Evolutionary conservation across 371 early-diverging fungal species (phyloP).

Genomic region (Rhizopus sp.): DNA sequence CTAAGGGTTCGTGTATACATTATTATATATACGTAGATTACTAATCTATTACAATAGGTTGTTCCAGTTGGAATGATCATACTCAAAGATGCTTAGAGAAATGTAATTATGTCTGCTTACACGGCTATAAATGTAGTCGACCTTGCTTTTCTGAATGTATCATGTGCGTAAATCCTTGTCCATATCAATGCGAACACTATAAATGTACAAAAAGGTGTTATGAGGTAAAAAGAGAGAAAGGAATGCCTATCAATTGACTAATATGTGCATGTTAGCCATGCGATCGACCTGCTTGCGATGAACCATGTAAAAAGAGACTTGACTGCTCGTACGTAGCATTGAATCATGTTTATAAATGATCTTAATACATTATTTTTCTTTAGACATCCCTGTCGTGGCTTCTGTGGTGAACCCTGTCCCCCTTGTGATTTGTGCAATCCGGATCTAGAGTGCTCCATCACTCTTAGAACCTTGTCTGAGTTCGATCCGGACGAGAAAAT

Average conservation of each 20-base stretch:
- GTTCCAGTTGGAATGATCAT: constrained; percentile 45
- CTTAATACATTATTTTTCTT: neutral
- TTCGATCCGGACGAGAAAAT: constrained; percentile 36
- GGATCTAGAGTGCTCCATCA: constrained; percentile 33
- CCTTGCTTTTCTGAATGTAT: constrained; percentile 41
- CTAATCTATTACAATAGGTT: constrained; percentile 25
- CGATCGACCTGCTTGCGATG: constrained; percentile 48
- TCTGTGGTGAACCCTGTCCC: constrained; percentile 54
- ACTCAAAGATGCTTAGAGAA: constrained; percentile 44
- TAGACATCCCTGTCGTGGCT: constrained; percentile 47
- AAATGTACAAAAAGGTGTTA: constrained; percentile 42
- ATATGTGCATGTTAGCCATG: constrained; percentile 18
- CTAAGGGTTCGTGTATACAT: constrained; percentile 29
- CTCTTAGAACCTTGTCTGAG: constrained; percentile 37
- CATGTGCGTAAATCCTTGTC: constrained; percentile 37
- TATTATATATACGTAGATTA: neutral
- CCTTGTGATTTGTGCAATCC: constrained; percentile 39
- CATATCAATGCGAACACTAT: constrained; percentile 38
- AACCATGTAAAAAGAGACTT: constrained; percentile 26
- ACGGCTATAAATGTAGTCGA: constrained; percentile 44
- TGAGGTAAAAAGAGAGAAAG: constrained; percentile 27
- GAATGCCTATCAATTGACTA: neutral
- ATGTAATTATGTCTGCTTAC: constrained; percentile 42
- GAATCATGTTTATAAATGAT: too few species aligned
- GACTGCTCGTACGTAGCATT: constrained; percentile 37